Base-by-base conservation (phyloP, 2,329 filamentous ascomycete species). In the Beauveria varroae region DNA sequence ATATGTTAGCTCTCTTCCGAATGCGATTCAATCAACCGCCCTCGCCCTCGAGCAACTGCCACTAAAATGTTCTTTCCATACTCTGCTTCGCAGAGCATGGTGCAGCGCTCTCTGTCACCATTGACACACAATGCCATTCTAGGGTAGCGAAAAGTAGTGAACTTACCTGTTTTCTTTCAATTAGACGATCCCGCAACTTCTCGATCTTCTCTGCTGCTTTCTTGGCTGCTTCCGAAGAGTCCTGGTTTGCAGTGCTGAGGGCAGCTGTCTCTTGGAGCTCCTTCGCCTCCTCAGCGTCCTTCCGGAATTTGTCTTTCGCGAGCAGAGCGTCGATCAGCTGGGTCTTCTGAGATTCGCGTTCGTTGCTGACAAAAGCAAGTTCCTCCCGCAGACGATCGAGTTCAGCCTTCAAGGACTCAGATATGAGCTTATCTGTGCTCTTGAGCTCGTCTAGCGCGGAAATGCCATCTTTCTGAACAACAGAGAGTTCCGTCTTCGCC, bases 281-380 rank as follows among this genome's bases (percentile, higher is more conserved):
- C 60, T 71, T 76, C 60, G 72, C 71, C 55, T 78, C 76, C 64
- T 83, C 81, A 41, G 79, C 72, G 62, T 83, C 78, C 69, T 82
- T 82, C 60, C 81, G 79, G 59, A 86, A 74, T 70, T 81, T 81
- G 63, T 87, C 84, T 69, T 86, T 86, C 64, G 81, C 79, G 51
- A 87, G 75, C 20, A 87, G 76, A 50, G 82, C 80, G 46, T 84
- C 78, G 65, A 87, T 78, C 26, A 87, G 78, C 68, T 87, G 84
- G 52, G 79, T 78, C 72, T 85, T 83, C 67, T 84, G 79, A 63
- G 80, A 76, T 58, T 86, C 82, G 55, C 78, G 76, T 69, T 86
- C 83, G 60, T 78, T 74, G 63, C 74, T 76, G 55, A 81, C 71
- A 60, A 75, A 71, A 61, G 77, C 78, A 64, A 80, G 74, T 66